Conservation (phyloP, 352 stramenopile species). For the Phytophthora melonis region DNA sequence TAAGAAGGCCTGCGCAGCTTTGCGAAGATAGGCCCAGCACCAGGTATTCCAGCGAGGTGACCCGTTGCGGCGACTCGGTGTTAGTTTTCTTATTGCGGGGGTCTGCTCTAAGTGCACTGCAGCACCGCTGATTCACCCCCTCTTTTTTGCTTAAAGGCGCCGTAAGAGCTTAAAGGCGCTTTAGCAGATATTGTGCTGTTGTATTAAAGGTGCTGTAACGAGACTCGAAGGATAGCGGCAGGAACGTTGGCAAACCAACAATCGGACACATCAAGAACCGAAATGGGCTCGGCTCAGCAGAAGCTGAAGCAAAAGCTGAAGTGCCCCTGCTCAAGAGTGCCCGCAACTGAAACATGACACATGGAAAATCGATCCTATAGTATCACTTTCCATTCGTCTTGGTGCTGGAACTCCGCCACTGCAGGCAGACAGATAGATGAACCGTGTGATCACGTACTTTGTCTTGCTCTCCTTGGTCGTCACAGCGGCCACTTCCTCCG, state of each 20-base stretch:
- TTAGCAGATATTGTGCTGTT: no score
- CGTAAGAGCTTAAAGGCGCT: no score
- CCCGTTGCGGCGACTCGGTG: no score
- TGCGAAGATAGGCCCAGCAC: no score
- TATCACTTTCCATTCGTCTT: constrained; percentile 11
- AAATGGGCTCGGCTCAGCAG: constrained; percentile 10
- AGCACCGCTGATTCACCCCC: no score
- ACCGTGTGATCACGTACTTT: not conserved
- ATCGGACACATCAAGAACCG: constrained; percentile 12
- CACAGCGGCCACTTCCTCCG: not conserved
- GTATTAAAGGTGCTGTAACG: no score
- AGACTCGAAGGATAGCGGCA: constrained; percentile 6
- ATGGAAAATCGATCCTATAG: not conserved
- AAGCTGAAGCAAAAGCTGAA: no score
- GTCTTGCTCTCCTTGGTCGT: constrained; percentile 10
- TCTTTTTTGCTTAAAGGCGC: no score
- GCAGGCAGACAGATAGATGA: constrained; percentile 13
- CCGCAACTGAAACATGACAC: not conserved
- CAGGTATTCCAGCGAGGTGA: no score
- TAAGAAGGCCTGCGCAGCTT: no score
- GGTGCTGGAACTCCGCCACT: not conserved
- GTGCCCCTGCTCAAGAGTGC: constrained; percentile 2
- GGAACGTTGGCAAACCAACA: constrained; percentile 9
- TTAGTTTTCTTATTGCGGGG: no score
- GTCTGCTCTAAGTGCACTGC: no score